Base-by-base conservation (phyloP, 1,284 basidiomycete species). In the Neonothopanus nambi region DNA sequence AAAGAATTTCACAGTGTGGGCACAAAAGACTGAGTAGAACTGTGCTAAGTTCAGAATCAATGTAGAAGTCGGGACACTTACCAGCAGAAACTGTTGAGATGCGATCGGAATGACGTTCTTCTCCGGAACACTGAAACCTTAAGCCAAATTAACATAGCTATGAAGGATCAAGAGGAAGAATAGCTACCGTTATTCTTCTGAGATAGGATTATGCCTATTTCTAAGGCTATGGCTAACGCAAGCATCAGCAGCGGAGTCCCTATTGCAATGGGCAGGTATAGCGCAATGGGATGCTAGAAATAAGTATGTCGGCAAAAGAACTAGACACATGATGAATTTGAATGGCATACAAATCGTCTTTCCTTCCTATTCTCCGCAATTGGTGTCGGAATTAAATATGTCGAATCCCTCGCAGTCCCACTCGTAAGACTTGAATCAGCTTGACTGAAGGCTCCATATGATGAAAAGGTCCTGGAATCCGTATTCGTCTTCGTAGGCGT, bases 31-130 rank as follows among this genome's bases (percentile, higher is more conserved):
- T 85, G 56, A 9, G 48, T n/a, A 45, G 9, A 21, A 13, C 30
- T 9, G 17, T 17, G 24, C 51, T 45, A 36, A 47, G 28, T 52
- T 55, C 43, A 56, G 51, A 53, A 12, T 52, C 38, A 9, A 8
- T 11, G n/a, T 35, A 23, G 8, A 11, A 7, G 51, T 21, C 50
- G n/a, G 24, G 12, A 18, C 13, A 67, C 77, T 57, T 61, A 84
- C 84, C 28, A 80, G 75, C 18, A 86, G 64, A 61, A 84, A 82
- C 54, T 83, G 79, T 11, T 69, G 69, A 17, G 80, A 81, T 3
- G 75, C 72, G 40, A 79, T 67, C 17, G 68, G 63, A 52, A 85
- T 73, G 1, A 76, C 68, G 54, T 82, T 85, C 45, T 69, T 67
- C 26, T 65, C 41, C 2, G 80, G 77, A 13, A 85, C 81, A 39